Evolutionary conservation across 139 green algal species (phyloP), one percentile per base, ranked within the genome.

Genomic region (Raphidocelis subcapitata): DNA sequence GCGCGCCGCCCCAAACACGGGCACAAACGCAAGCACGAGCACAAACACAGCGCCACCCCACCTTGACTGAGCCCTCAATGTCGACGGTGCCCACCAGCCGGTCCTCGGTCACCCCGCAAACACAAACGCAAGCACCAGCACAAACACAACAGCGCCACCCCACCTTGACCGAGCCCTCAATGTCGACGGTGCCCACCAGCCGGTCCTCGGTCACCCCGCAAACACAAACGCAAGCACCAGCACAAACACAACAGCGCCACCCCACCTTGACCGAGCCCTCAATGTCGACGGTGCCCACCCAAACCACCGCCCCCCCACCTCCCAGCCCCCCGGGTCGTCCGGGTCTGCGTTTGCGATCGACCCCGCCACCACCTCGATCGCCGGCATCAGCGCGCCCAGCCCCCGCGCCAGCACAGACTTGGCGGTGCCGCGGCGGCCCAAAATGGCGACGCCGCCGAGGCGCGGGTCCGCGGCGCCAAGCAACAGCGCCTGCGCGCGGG

Each of bases 91-190:
- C 92, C 59, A 97, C 84, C 41, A 97, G 83, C 0, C 92, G 82
- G 84, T 97, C 92, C 79, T 97, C 92, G 3, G 92, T 97, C 21
- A 97, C 89, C 3, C n/a, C n/a, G n/a, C n/a, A n/a, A n/a, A n/a
- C n/a, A n/a, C n/a, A n/a, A n/a, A n/a, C n/a, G n/a, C n/a, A n/a
- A n/a, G n/a, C n/a, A n/a, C n/a, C n/a, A n/a, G n/a, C n/a, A n/a
- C n/a, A n/a, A n/a, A n/a, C n/a, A n/a, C n/a, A 12, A 20, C 41
- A n/a, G n/a, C n/a, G 15, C 18, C 47, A 55, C n/a, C n/a, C n/a
- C n/a, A 86, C 80, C 79, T 94, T 90, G 77, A 97, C 93, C 65
- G 87, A 94, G 47, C 89, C 87, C 79, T 97, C 92, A 47, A 97
- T 94, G 78, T 97, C 92, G 5, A 97, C 92, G 2, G 93, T 96